phyloP scores from a whole-genome alignment of 108 stramenopile species.

The Cylindrotheca fusiformis region DNA sequence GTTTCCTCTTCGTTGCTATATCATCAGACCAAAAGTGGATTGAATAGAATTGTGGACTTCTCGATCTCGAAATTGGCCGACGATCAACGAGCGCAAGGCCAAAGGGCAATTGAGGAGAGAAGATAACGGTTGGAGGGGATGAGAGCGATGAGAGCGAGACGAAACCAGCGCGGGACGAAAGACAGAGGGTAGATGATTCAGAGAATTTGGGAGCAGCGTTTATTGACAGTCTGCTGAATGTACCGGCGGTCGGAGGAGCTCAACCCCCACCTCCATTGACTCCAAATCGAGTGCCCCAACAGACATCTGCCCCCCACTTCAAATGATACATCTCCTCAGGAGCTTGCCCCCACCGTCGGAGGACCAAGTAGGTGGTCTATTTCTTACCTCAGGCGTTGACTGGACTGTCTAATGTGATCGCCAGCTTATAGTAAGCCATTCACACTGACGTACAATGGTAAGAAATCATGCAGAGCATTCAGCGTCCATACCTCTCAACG shows the following conservation, averaged over 20 bases:
- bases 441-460: constrained; percentile 78
- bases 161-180: constrained; percentile 36
- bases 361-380: constrained; percentile 57
- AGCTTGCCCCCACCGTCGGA: constrained; percentile 20
- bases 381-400: constrained; percentile 82
- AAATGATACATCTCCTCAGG: constrained; percentile 11
- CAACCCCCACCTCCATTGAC: constrained; percentile 8
- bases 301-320: constrained; percentile 4
- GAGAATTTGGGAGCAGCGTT: constrained; percentile 57
- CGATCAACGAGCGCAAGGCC: constrained; percentile 28
- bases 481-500: no score
- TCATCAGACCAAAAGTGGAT: no score
- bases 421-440: constrained; percentile 76
- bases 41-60: no score
- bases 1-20: no score
- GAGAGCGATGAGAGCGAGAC: constrained; percentile 67
- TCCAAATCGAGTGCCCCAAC: constrained; percentile 2
- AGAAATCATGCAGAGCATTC: constrained; percentile 88
- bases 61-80: constrained; percentile 37
- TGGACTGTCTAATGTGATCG: constrained; percentile 89
- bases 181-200: constrained; percentile 16
- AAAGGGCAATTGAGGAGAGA: constrained; percentile 71
- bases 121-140: constrained; percentile 72
- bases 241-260: constrained; percentile 17
- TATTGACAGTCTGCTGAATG: constrained; percentile 71